Conservation (phyloP, 441 rosid genomes). For the Euphorbia schlechtendalii region DNA sequence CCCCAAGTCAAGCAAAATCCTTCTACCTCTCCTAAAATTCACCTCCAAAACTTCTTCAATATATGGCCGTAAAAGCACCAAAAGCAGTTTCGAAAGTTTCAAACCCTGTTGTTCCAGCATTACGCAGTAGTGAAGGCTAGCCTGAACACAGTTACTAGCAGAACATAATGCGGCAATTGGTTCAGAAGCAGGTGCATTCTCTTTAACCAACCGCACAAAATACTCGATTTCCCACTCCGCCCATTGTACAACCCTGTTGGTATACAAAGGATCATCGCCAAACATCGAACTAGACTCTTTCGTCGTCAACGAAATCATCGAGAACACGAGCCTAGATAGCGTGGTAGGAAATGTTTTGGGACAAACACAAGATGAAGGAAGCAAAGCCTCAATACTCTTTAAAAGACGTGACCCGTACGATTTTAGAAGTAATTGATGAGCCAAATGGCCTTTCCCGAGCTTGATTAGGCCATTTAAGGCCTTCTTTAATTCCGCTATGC, state of each 20-base stretch:
- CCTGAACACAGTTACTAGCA: slow-evolving; percentile 68
- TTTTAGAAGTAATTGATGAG: slow-evolving; percentile 69
- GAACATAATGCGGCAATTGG: slow-evolving; percentile 69
- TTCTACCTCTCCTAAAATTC: slow-evolving; percentile 81
- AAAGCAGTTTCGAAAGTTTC: slow-evolving; percentile 71
- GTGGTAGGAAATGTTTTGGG: slow-evolving; percentile 77
- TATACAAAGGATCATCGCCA: slow-evolving; percentile 79
- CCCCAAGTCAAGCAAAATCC: slow-evolving; percentile 46
- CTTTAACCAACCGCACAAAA: slow-evolving; percentile 76
- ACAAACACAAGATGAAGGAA: slow-evolving; percentile 68
- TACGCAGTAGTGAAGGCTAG: slow-evolving; percentile 69
- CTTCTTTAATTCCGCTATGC: slow-evolving; percentile 47
- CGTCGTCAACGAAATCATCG: slow-evolving; percentile 52
- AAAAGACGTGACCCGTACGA: slow-evolving; percentile 47
- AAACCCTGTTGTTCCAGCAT: slow-evolving; percentile 81
- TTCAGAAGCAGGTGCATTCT: slow-evolving; percentile 71
- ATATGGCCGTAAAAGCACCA: slow-evolving; percentile 76
- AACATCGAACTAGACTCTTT: slow-evolving; percentile 68
- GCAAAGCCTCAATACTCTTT: slow-evolving; percentile 52
- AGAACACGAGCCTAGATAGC: slow-evolving; percentile 68
- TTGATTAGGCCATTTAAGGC: slow-evolving; percentile 57
- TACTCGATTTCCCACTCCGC: slow-evolving; percentile 93
- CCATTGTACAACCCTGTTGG: slow-evolving; percentile 86
- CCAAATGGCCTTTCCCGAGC: slow-evolving; percentile 81
- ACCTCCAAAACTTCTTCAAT: slow-evolving; percentile 88